Percentiles rank a stretch among this genome's conserved stretches.
These are phyloP conservation scores for Rosa persica DNA, from an alignment of 306 rosid species.

Conservation along the genomic window DNA sequence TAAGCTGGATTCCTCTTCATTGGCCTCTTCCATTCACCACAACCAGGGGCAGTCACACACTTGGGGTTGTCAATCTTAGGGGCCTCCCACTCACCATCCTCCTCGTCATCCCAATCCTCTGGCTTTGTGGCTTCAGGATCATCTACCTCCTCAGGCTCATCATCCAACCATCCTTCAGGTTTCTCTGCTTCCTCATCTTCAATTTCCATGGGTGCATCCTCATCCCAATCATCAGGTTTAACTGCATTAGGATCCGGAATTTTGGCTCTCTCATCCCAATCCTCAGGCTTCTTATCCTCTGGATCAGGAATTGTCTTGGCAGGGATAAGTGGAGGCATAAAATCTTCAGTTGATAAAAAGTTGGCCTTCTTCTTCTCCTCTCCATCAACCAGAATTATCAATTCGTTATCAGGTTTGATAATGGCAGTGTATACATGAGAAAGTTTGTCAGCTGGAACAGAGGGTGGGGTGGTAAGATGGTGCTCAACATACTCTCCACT, in stretches of 20 bases:
- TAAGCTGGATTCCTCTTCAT: conserved; percentile 87
- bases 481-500: conserved; percentile 81
- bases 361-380: conserved; percentile 54
- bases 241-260: conserved; percentile 83
- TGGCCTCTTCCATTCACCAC: conserved; percentile 97
- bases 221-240: conserved; percentile 99
- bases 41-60: conserved; percentile 78
- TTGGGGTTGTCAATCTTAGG: conserved; percentile 76
- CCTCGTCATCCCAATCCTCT: conserved; percentile 95
- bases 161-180: conserved; percentile 98
- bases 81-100: conserved; percentile 93
- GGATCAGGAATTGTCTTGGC: conserved; percentile 90
- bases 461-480: conserved; percentile 82
- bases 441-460: conserved; percentile 85
- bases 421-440: conserved; percentile 91
- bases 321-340: conserved; percentile 83
- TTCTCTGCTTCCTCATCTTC: conserved; percentile 87
- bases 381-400: conserved; percentile 46
- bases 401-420: conserved; percentile 46
- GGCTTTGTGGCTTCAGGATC: conserved; percentile 91
- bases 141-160: conserved; percentile 91
- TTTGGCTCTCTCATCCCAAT: conserved; percentile 93
- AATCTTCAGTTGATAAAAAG: conserved; percentile 80
- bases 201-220: conserved; percentile 93
- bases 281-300: conserved; percentile 94